Percentiles rank a stretch among this genome's conserved stretches.
phyloP scores from a whole-genome alignment of 768 basidiomycete species.

The Hericium erinaceus region DNA sequence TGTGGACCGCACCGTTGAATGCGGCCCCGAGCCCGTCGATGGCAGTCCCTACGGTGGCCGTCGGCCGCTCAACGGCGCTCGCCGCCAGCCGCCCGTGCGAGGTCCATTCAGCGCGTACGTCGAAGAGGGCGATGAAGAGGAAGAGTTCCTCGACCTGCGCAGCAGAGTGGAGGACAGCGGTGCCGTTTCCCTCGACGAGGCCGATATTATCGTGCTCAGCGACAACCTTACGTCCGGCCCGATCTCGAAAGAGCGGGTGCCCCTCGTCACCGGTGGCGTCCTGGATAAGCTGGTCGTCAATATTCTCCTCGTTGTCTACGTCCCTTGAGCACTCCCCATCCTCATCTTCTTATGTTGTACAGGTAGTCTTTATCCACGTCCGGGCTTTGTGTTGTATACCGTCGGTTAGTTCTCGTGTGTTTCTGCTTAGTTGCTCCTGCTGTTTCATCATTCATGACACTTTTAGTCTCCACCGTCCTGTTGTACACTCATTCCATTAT shows the following conservation, averaged over 20 bases:
- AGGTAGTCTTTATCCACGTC: background rate
- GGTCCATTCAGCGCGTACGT: conserved; percentile 39
- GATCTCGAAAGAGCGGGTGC: conserved; percentile 58
- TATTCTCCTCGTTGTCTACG: conserved; percentile 59
- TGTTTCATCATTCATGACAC: background rate
- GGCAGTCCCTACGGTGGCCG: conserved; percentile 20
- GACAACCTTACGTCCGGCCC: conserved; percentile 36
- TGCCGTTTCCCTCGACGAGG: conserved; percentile 51
- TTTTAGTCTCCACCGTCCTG: background rate
- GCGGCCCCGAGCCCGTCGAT: conserved; percentile 33
- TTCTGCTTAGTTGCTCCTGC: background rate
- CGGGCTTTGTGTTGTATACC: background rate
- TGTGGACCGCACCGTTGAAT: conserved; percentile 58
- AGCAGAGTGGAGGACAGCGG: conserved; percentile 58
- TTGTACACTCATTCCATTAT: background rate
- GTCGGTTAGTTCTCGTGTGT: background rate
- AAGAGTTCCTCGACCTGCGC: conserved; percentile 30
- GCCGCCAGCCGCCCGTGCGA: conserved; percentile 26
- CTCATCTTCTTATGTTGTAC: conserved; percentile 1
- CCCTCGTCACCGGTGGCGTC: conserved; percentile 56
- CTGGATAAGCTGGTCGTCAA: conserved; percentile 71
- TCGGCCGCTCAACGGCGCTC: conserved; percentile 13
- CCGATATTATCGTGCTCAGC: conserved; percentile 52
- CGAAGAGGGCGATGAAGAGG: conserved; percentile 28
- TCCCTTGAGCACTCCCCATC: conserved; percentile 34